These are phyloP conservation scores for Fusarium compactum DNA, from an alignment of 2,329 filamentous ascomycete species.

Conservation along the genomic window DNA sequence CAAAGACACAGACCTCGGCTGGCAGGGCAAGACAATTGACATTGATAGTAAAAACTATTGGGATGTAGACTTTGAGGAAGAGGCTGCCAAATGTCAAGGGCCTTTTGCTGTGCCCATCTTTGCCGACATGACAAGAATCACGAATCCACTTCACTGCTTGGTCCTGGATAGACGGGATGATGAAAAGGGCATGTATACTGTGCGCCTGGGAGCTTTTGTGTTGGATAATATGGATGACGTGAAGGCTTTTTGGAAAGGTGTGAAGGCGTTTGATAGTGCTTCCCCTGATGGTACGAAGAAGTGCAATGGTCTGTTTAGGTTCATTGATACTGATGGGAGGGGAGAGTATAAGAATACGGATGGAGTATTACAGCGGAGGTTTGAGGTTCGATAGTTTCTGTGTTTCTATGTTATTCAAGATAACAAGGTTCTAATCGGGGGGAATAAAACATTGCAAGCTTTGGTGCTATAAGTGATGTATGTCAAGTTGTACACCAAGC, in stretches of 20 bases:
- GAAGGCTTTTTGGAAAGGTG: not conserved
- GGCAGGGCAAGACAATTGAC: not conserved
- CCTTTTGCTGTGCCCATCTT: conserved; percentile 18
- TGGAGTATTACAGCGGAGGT: conserved; percentile 4
- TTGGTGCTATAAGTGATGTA: too few relatives aligned
- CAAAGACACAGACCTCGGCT: accelerated
- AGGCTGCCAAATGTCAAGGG: not conserved
- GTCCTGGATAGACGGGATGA: not conserved
- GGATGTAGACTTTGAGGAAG: conserved; percentile 16
- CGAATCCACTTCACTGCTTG: not conserved
- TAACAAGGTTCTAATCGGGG: too few relatives aligned
- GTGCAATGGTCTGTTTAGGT: not conserved
- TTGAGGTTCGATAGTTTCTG: conserved; percentile 2
- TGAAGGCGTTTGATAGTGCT: not conserved
- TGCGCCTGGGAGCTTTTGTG: not conserved
- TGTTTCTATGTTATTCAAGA: too few relatives aligned
- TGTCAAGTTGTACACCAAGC: too few relatives aligned
- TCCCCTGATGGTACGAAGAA: not conserved
- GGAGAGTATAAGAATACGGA: not conserved
- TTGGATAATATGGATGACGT: not conserved
- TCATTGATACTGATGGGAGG: not conserved
- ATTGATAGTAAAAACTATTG: conserved; percentile 16
- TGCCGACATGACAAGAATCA: not conserved
- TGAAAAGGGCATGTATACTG: not conserved
- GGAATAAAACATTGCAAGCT: too few relatives aligned